A percentile compares a stretch with the other conserved stretches of the same genome.
phyloP scores from a whole-genome alignment of 2,329 filamentous ascomycete genomes.

The Fusarium xyrophilum region DNA sequence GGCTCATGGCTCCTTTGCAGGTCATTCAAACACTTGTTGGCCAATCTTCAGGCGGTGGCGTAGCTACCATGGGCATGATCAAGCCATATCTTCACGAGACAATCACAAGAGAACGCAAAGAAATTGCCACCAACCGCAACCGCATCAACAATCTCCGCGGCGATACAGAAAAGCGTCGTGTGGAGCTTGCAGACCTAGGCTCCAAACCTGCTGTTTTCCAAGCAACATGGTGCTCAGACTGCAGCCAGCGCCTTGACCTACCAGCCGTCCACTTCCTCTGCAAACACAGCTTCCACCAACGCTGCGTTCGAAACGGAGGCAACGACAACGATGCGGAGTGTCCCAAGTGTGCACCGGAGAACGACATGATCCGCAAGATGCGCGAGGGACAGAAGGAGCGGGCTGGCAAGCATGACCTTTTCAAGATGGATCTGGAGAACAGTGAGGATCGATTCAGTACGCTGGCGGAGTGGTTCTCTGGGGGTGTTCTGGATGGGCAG shows the following conservation, averaged over 20 bases:
- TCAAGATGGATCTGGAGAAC: constrained; percentile 77
- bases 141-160: constrained; percentile 83
- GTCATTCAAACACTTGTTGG: constrained; percentile 90
- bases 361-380: constrained; percentile 88
- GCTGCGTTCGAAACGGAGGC: constrained; percentile 69
- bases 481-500: constrained; percentile 78
- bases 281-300: constrained; percentile 95
- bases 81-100: constrained; percentile 90
- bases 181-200: constrained; percentile 78
- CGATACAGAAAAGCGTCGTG: constrained; percentile 81
- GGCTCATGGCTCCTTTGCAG: constrained; percentile 93
- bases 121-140: constrained; percentile 80
- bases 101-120: constrained; percentile 84
- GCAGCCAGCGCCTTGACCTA: constrained; percentile 78
- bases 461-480: constrained; percentile 91
- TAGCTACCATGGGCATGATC: constrained; percentile 97
- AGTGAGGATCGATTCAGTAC: constrained; percentile 88
- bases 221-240: constrained; percentile 85
- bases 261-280: constrained; percentile 96
- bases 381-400: constrained; percentile 85
- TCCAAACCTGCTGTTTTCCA: constrained; percentile 89
- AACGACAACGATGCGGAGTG: constrained; percentile 76
- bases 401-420: constrained; percentile 86
- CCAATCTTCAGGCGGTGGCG: constrained; percentile 58
- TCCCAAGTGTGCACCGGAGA: constrained; percentile 81